Evolutionary conservation across 2,329 filamentous ascomycete genomes (phyloP).

Genomic region (Verticillium dahliae): DNA sequence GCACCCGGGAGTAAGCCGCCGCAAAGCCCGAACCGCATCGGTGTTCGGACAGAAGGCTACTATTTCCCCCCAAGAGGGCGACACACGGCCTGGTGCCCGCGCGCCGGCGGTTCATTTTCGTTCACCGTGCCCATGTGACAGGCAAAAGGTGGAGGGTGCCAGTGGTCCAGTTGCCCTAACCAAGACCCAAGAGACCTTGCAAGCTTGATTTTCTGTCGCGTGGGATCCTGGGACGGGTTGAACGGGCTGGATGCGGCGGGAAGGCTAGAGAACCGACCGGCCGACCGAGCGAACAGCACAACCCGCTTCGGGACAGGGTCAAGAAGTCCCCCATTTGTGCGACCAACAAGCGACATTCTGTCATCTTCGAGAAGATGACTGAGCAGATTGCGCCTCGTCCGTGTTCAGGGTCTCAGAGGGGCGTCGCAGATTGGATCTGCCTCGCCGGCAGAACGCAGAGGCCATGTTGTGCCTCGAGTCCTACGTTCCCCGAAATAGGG

Average conservation of each 20-base stretch:
- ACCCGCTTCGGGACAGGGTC: neutral
- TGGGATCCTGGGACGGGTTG: neutral
- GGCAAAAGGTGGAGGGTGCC: neutral
- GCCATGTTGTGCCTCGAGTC: neutral
- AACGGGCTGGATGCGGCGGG: neutral
- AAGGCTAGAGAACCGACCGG: neutral
- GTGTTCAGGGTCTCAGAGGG: neutral
- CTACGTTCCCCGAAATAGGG: neutral
- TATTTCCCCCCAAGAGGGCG: neutral
- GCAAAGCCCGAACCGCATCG: neutral
- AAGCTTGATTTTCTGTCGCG: neutral
- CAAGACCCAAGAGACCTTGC: neutral
- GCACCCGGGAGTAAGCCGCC: neutral
- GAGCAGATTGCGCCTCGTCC: neutral
- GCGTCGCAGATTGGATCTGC: neutral
- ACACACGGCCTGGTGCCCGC: neutral
- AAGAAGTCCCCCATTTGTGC: no score
- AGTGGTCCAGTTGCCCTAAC: neutral
- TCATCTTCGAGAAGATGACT: neutral
- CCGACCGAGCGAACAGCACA: neutral
- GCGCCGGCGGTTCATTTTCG: slow-evolving; percentile 3
- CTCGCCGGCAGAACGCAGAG: neutral
- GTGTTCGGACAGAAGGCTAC: neutral
- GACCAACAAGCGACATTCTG: neutral
- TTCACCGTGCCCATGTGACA: slow-evolving; percentile 1